Base-by-base conservation (phyloP, 2,329 filamentous ascomycete genomes). In the Cytospora paraplurivora region DNA sequence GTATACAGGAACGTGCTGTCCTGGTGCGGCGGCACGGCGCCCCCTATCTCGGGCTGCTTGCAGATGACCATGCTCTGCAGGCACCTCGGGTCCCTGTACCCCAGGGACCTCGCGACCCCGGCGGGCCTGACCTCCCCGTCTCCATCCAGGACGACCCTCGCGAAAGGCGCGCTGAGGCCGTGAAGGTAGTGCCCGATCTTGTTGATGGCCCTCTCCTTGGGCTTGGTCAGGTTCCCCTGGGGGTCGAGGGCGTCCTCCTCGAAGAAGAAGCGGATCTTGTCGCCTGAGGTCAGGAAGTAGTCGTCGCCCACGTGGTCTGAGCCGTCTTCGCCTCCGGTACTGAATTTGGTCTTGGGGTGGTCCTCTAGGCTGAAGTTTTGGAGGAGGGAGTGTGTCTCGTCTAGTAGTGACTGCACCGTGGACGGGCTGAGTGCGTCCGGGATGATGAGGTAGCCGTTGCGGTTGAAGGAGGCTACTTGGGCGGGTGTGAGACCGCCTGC, bases 31-130 rank as follows among this genome's bases (percentile, higher is more conserved):
- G 90, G 92, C 51, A 98, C 95, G 1, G 91, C 90, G 27, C 91
- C 94, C 34, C 95, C 95, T 59, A 98, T 97, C 77, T 96, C 92
- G 27, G 95, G 93, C 78, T 97, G 94, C 77, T 99, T 99, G 85
- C 93, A 97, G 70, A 99, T 98, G 34, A 98, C 84, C 95, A 99
- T 99, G 75, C 90, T 95, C 81, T 99, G 95, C 59, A 99, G 81
- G 65, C 83, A 85, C 21, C 89, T 81, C 1, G 93, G 91, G 74
- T 96, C 91, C 5, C 69, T 71, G 78, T 93, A 97, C 2, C 89
- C 89, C 12, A 97, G 81, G 10, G 83, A 83, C 52, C 80, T 79
- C 1, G 93, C 92, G 15, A 97, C 87, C 6, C 82, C 85, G 0
- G 79, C 81, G 0, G 84, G 83, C 56, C 73, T 71, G 38, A 71